phyloP scores from a whole-genome alignment of 1,284 basidiomycete species.

The Fomitopsis schrenkii region DNA sequence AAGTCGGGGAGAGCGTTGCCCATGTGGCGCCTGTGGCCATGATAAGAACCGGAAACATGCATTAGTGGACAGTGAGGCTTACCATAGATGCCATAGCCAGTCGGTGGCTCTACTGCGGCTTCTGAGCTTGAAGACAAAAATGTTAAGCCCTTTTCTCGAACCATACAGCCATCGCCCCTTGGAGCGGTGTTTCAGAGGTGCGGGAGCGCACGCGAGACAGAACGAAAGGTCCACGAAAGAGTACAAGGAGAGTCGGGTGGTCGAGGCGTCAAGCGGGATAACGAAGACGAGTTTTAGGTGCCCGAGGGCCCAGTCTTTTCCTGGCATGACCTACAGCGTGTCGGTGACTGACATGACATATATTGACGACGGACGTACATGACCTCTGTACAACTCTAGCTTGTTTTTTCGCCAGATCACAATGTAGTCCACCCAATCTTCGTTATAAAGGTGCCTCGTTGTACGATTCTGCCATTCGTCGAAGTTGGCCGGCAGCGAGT shows the following conservation, averaged over 20 bases:
- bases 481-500: slow-evolving; percentile 50
- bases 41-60: neutral
- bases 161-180: slow-evolving; percentile 40
- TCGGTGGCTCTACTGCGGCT: slow-evolving; percentile 70
- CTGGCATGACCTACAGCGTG: slow-evolving; percentile 46
- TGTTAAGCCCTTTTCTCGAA: slow-evolving; percentile 61
- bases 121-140: slow-evolving; percentile 77
- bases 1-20: slow-evolving; percentile 41
- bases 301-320: slow-evolving; percentile 57
- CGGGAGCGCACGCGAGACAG: slow-evolving; percentile 66
- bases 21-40: slow-evolving; percentile 53
- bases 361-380: slow-evolving; percentile 43
- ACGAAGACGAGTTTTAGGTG: slow-evolving; percentile 69
- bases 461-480: slow-evolving; percentile 66
- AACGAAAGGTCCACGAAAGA: slow-evolving; percentile 82
- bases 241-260: slow-evolving; percentile 71
- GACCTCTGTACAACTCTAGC: slow-evolving; percentile 77
- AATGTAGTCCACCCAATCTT: slow-evolving; percentile 74
- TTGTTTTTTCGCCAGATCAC: slow-evolving; percentile 73
- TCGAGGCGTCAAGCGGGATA: slow-evolving; percentile 56
- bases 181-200: slow-evolving; percentile 36
- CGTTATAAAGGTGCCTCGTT: slow-evolving; percentile 56
- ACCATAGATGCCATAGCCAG: slow-evolving; percentile 85
- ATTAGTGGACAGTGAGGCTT: slow-evolving; percentile 11
- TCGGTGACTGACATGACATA: neutral